A percentile compares a stretch with the other conserved stretches of the same genome.
Evolutionary conservation across 495 filamentous ascomycete genomes (phyloP).

Genomic region (Lasiosphaeriaceae sp.): DNA sequence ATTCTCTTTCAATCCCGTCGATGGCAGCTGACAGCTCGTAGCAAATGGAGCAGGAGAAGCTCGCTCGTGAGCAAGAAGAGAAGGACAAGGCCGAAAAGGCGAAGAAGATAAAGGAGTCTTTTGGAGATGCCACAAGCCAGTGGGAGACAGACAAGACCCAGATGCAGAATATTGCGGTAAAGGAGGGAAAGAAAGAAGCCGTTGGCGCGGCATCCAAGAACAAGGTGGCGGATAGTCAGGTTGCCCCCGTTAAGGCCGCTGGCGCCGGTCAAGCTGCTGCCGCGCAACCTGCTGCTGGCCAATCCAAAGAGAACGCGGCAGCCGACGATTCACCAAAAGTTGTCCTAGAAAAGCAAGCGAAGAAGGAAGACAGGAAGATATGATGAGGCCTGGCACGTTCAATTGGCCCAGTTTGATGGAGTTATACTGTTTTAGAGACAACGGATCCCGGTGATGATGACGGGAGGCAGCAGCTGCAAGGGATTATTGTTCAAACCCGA

Average conservation of each 20-base stretch:
- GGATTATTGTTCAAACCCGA: too few species aligned
- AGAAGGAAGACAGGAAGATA: conserved; percentile 8
- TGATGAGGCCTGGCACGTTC: conserved; percentile 1
- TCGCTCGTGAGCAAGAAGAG: conserved; percentile 68
- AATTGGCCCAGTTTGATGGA: background rate
- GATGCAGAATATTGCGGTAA: conserved; percentile 62
- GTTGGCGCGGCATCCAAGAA: conserved; percentile 11
- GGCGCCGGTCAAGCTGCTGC: conserved; percentile 2
- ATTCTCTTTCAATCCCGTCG: background rate
- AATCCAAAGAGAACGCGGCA: conserved; percentile 5
- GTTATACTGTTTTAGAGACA: background rate
- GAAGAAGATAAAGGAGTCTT: conserved; percentile 67
- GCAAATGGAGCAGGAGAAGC: conserved; percentile 83
- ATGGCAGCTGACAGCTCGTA: conserved; percentile 29
- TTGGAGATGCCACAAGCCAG: conserved; percentile 62
- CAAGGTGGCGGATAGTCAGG: conserved; percentile 1
- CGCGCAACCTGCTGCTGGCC: background rate
- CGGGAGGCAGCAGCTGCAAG: background rate
- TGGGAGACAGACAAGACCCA: conserved; percentile 82
- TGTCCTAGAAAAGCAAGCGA: conserved; percentile 1
- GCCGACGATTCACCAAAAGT: conserved; percentile 1
- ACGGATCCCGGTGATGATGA: background rate
- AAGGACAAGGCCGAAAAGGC: conserved; percentile 60
- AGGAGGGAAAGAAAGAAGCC: conserved; percentile 36
- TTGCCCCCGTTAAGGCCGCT: background rate